Base-by-base conservation (phyloP, 345 rosid genomes). In the Populus tremula region DNA sequence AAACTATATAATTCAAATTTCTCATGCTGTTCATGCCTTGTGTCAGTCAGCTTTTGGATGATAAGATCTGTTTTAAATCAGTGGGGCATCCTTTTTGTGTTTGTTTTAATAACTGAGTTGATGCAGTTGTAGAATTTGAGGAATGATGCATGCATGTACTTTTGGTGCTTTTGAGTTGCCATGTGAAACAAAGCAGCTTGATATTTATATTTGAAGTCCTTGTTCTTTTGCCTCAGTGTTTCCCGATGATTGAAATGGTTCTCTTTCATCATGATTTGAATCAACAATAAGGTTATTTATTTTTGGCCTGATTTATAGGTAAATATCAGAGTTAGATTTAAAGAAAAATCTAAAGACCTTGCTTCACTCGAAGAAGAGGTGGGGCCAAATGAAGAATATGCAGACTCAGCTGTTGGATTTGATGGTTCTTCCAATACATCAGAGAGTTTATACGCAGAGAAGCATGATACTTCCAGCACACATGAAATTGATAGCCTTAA, bases 401-500 rank as follows among this genome's bases (percentile, higher is more conserved):
- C 82, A 68, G 97, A 89, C 59, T 90, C 91, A 64, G 84, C 89
- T 67, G 83, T 84, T 86, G 94, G 94, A 69, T 87, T 88, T 84
- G 99, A 96, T 86, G 94, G 87, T 72, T 93, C 96, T 83, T 93
- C 98, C 76, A 93, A 90, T 85, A 88, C 96, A 69, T 93, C 98
- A 62, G 99, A 66, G 81, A 91, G 97, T 73, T 73, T 92, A 71
- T 89, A 83, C 71, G 90, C 98, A 14, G 98, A 93, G 85, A 96
- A 91, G 84, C 92, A 92, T 78, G 99, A 92, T 74, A 83, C 88
- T 35, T 88, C 90, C 75, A 92, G 92, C 77, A 80, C 85, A 43
- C 88, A 89, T 78, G 97, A 93, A 89, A 82, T 91, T 73, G 97
- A 90, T 78, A 88, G 92, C 89, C 83, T 91, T 38, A 90, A 87